Evolutionary conservation across 257 asterid genomes (phyloP).

Genomic region (Plectranthus barbatus): DNA sequence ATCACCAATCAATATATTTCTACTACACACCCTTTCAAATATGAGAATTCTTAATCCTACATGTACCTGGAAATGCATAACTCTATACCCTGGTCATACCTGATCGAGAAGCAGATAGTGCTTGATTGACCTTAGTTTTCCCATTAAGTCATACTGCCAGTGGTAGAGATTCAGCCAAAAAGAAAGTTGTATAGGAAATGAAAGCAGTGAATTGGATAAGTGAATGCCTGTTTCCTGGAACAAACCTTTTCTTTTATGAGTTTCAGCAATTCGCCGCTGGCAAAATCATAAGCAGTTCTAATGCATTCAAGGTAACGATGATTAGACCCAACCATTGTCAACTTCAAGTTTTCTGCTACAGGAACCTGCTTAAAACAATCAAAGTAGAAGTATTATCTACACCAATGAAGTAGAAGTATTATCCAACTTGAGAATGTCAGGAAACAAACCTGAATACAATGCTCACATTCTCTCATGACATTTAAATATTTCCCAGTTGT

Average conservation of each 20-base stretch:
- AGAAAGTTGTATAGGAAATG: background rate
- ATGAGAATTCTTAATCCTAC: background rate
- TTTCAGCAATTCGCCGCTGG: constrained; percentile 91
- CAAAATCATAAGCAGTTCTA: constrained; percentile 89
- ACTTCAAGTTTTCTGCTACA: constrained; percentile 67
- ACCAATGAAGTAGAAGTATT: constrained; percentile 15
- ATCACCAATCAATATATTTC: constrained; percentile 1
- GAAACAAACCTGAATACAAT: constrained; percentile 64
- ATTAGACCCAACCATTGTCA: constrained; percentile 75
- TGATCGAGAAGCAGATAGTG: constrained; percentile 99
- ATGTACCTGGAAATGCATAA: background rate
- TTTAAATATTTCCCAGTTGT: constrained; percentile 93
- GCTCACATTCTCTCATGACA: constrained; percentile 99
- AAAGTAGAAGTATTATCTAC: constrained; percentile 26
- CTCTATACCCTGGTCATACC: constrained; percentile 36
- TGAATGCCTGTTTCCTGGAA: constrained; percentile 3
- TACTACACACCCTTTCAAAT: background rate
- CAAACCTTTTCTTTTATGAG: constrained; percentile 87
- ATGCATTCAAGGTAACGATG: constrained; percentile 94
- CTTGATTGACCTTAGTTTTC: constrained; percentile 88
- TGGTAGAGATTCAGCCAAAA: constrained; percentile 12
- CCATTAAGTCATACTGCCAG: constrained; percentile 92
- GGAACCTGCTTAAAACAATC: constrained; percentile 63
- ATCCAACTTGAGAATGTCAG: background rate
- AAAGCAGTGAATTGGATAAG: constrained; percentile 6